Evolutionary conservation across 306 rosid genomes (phyloP), one percentile per base, ranked within the genome.

Genomic region (Sphenostylis stenocarpa): DNA sequence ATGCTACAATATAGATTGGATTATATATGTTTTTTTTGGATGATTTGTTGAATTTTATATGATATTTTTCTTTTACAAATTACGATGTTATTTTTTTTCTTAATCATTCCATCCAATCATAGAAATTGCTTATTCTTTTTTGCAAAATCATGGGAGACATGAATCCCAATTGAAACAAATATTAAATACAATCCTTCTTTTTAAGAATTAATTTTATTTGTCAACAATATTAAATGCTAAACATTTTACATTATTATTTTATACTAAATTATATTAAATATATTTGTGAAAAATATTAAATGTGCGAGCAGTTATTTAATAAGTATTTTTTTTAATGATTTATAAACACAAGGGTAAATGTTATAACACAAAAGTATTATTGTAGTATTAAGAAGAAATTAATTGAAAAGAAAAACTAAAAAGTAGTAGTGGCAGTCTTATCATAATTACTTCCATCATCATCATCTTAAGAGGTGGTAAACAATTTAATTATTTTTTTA

Each of bases 401-500:
- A 36, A 64, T 9, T 1, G 3, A 65, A 20, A 11, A 20, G 14
- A 11, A 38, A n/a, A 62, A 7, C 8, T 0, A 3, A 15, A 63
- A 17, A 8, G 14, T 1, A 1, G 3, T 0, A 24, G 28, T 7
- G 68, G 14, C 8, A 65, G 19, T 65, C 33, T 39, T 24, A 24
- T 67, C 48, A 41, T n/a, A 1, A 66, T 16, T 61, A 17, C 8
- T 8, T 21, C 51, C 36, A 61, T 19, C 8, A 13, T 75, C n/a
- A 45, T 47, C 8, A 13, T 75, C 0, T 38, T 38, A 38, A 38
- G 13, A 38, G 43, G 3, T 10, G 43, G 0, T 8, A 38, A 53
- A 61, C 70, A 51, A 13, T 48, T 51, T 4, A 38, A 72, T 33
- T 38, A 65, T 79, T 70, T 71, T 21, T 17, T 70, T 62, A 51